Evolutionary conservation across 768 basidiomycete genomes (phyloP), one percentile per base, ranked within the genome.

Genomic region (Leccinellum albellum): DNA sequence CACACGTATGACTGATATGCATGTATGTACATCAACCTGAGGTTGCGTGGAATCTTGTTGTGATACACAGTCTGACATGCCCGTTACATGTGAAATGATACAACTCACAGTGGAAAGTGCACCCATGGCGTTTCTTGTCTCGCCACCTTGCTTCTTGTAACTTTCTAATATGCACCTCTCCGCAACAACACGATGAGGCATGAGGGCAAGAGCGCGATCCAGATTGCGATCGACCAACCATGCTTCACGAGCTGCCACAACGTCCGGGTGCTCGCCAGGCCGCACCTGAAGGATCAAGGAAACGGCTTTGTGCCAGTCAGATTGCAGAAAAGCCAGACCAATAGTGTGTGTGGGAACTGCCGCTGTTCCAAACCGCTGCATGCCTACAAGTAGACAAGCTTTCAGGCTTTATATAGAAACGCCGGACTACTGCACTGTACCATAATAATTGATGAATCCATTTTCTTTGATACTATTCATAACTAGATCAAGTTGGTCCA

Each of bases 321-420:
- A 89, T 64, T 84, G 85, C 23, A 99, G 80, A 37, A 99, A 77
- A 4, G 93, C 90, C 20, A 98, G 81, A 17, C 97, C 97, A 54
- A 98, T 95, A 2, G 89, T 78, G 67, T 99, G 97, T 0, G 97
- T 98, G 4, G 96, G 94, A 37, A 98, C 87, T 31, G 93, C 87
- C 15, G 97, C 94, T 2, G 95, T 98, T 49, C 97, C 97, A 74
- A 99, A 99, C 12, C 97, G 88, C 67, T 99, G 97, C 96, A 99
- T 98, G 46, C 96, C 94, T 91, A 40, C 42, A 31, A 58, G 61
- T 4, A 29, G 51, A 65, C n/a, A 60, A 35, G n/a, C 40, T 15
- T 53, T 52, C 40, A 20, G n/a, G 2, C 5, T 12, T 42, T n/a
- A 32, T 26, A 12, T 21, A 15, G n/a, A 44, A 45, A 53, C 12